Percentiles rank a stretch among this genome's conserved stretches.
Conservation (phyloP, 2,329 filamentous ascomycete species). For the Acephala macrosclerotiorum region DNA sequence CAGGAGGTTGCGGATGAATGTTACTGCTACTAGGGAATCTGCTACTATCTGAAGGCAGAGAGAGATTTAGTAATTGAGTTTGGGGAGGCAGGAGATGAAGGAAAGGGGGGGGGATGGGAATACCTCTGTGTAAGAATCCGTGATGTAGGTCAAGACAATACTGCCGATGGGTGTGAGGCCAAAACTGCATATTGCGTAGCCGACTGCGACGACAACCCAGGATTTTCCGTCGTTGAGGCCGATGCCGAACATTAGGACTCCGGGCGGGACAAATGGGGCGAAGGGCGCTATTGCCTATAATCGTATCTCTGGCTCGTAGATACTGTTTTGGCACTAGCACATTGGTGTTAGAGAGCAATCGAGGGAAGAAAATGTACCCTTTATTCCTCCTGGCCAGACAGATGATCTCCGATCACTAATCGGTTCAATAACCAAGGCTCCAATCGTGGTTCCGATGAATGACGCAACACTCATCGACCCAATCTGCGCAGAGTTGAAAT, state of each 20-base stretch:
- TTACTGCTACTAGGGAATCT: constrained; percentile 54
- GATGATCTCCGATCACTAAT: constrained; percentile 48
- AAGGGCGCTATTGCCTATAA: constrained; percentile 46
- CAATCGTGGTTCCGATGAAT: constrained; percentile 50
- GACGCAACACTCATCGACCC: constrained; percentile 49
- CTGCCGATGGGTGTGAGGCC: constrained; percentile 45
- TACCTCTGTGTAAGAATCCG: constrained; percentile 48
- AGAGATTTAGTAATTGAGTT: not conserved
- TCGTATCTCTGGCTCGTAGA: constrained; percentile 52
- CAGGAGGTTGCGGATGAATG: constrained; percentile 53
- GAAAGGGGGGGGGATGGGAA: constrained; percentile 15
- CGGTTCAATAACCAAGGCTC: constrained; percentile 44
- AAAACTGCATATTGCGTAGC: constrained; percentile 48
- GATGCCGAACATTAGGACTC: constrained; percentile 50
- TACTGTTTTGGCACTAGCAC: constrained; percentile 5
- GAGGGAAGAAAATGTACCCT: constrained; percentile 34
- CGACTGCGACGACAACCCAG: constrained; percentile 45
- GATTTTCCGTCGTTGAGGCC: constrained; percentile 41
- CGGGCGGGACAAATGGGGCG: constrained; percentile 43
- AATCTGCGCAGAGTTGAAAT: constrained; percentile 47
- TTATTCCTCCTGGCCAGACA: constrained; percentile 46
- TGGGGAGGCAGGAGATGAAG: not conserved
- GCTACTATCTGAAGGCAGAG: constrained; percentile 52
- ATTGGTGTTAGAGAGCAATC: not conserved
- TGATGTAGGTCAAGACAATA: constrained; percentile 49